These are phyloP conservation scores for Thecaphora thlaspeos DNA, from an alignment of 1,284 basidiomycete species.

Conservation along the genomic window DNA sequence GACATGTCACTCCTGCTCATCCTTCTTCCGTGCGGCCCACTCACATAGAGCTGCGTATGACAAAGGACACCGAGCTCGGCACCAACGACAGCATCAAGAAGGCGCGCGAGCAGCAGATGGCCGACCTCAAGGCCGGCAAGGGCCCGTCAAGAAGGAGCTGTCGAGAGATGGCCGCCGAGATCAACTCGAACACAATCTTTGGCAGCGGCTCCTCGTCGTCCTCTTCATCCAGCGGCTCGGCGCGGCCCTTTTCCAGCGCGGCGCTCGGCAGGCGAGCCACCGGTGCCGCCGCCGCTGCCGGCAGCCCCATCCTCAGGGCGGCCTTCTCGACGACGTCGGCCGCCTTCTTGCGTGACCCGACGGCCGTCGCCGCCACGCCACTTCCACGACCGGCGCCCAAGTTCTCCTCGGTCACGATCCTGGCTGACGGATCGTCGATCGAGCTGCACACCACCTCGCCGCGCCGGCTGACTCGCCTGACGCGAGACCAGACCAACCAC, in stretches of 20 bases:
- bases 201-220: conserved; percentile 21
- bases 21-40: too few species aligned
- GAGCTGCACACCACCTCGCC: conserved; percentile 53
- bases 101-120: conserved; percentile 38
- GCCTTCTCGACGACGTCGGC: conserved; percentile 16
- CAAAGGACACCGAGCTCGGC: conserved; percentile 54
- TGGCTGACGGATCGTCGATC: conserved; percentile 56
- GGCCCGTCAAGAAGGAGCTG: conserved; percentile 34
- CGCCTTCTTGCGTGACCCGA: conserved; percentile 17
- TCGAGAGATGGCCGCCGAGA: conserved; percentile 27
- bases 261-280: conserved; percentile 4
- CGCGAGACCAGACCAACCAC: conserved; percentile 54
- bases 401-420: conserved; percentile 45
- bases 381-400: conserved; percentile 51
- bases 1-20: too few species aligned
- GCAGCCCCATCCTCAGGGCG: conserved; percentile 11
- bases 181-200: neutral
- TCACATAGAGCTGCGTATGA: conserved; percentile 41
- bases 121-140: conserved; percentile 42
- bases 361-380: conserved; percentile 12
- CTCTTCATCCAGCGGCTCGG: conserved; percentile 10
- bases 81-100: conserved; percentile 53
- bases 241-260: conserved; percentile 23
- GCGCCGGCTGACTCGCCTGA: conserved; percentile 36
- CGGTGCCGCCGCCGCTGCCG: conserved; percentile 7